Conservation (phyloP, 2,329 filamentous ascomycete genomes). For the Fusarium gaditjirri region DNA sequence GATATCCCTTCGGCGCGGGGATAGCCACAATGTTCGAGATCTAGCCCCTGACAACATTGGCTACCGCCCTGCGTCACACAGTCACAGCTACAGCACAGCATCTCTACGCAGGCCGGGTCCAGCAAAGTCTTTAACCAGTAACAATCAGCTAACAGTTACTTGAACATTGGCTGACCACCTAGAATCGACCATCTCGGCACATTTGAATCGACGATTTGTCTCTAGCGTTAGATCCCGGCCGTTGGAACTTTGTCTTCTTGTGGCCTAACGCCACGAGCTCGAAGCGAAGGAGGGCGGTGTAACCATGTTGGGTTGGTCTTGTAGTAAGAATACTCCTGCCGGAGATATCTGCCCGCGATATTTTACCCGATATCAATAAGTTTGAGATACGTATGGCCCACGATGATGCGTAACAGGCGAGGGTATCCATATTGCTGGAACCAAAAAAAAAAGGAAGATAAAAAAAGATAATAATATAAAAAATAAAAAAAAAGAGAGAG, state of each 20-base stretch:
- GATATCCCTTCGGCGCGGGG: constrained; percentile 12
- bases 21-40: constrained; percentile 32
- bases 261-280: constrained; percentile 15
- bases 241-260: constrained; percentile 20
- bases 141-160: constrained; percentile 14
- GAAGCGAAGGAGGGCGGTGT: constrained; percentile 24
- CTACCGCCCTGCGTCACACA: constrained; percentile 16
- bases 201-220: constrained; percentile 26
- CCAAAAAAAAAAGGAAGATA: neutral
- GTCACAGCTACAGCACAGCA: neutral
- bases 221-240: constrained; percentile 36
- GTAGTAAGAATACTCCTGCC: neutral
- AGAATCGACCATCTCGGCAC: constrained; percentile 5
- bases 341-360: constrained; percentile 23
- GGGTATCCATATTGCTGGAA: constrained; percentile 5
- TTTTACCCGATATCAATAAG: constrained; percentile 4
- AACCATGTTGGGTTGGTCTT: constrained; percentile 7
- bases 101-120: constrained; percentile 2
- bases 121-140: constrained; percentile 18
- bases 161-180: constrained; percentile 17
- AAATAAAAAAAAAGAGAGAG: neutral
- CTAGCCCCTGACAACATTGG: constrained; percentile 37
- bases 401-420: neutral
- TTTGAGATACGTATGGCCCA: neutral
- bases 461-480: too few species aligned